phyloP scores from a whole-genome alignment of 2,329 filamentous ascomycete species.

The Fusarium sublunatum region DNA sequence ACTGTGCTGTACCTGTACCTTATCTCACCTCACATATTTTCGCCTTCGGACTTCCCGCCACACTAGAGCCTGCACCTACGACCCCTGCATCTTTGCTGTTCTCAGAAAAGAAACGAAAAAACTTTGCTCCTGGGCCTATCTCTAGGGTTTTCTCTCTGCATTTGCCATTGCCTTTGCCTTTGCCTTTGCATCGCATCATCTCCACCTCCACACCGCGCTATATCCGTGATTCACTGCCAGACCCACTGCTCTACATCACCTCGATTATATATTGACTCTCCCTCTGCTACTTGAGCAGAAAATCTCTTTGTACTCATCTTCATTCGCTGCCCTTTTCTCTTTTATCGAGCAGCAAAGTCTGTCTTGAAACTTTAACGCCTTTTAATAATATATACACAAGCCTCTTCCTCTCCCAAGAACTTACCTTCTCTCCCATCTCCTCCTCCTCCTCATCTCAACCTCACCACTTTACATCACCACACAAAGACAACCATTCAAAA shows the following conservation, averaged over 20 bases:
- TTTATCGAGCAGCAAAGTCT: slow-evolving; percentile 8
- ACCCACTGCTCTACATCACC: slow-evolving; percentile 27
- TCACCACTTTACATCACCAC: slow-evolving; percentile 7
- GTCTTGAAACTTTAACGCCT: slow-evolving; percentile 1
- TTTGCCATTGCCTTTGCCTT: slow-evolving; percentile 6
- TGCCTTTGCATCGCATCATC: slow-evolving; percentile 22
- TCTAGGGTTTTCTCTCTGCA: slow-evolving; percentile 7
- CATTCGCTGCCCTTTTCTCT: slow-evolving; percentile 18
- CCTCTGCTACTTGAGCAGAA: slow-evolving; percentile 19
- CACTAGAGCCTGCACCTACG: slow-evolving; percentile 47
- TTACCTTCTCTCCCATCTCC: slow-evolving; percentile 5
- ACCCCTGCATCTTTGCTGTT: slow-evolving; percentile 12
- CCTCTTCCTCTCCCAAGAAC: neutral
- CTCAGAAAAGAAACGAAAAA: slow-evolving; percentile 14
- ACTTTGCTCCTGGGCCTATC: slow-evolving; percentile 20
- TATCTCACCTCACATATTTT: slow-evolving; percentile 32
- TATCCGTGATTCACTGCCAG: slow-evolving; percentile 32
- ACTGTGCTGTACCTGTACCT: slow-evolving; percentile 3
- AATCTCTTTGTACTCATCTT: slow-evolving; percentile 14
- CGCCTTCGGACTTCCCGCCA: slow-evolving; percentile 48
- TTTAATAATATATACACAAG: slow-evolving; percentile 26
- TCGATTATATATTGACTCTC: slow-evolving; percentile 43
- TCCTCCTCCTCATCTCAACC: slow-evolving; percentile 3
- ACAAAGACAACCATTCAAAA: slow-evolving; percentile 39
- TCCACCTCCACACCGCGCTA: slow-evolving; percentile 27